Percentiles rank a stretch among this genome's conserved stretches.
phyloP scores from a whole-genome alignment of 1,284 basidiomycete species.

The Leccinum subrobustum region DNA sequence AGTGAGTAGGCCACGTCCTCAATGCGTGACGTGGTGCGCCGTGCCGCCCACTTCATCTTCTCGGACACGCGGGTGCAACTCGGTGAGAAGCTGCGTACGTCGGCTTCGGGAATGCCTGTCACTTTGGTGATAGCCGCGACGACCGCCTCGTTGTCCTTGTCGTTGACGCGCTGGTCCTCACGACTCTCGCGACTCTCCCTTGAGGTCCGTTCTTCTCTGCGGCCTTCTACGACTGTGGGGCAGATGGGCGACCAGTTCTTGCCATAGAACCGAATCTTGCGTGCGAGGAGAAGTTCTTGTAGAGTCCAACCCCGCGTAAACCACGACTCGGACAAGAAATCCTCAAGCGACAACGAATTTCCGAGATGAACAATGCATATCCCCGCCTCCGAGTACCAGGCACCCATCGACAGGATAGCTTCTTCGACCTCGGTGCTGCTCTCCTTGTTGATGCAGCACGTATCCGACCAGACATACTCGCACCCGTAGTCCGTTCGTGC shows the following conservation, averaged over 20 bases:
- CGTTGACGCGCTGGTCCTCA: constrained; percentile 17
- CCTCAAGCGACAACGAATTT: no score
- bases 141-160: constrained; percentile 26
- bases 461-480: constrained; percentile 32
- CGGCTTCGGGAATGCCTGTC: constrained; percentile 23
- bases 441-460: constrained; percentile 7
- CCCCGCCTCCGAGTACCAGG: no score
- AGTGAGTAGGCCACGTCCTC: constrained; percentile 30
- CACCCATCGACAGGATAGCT: no score
- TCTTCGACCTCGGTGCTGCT: no score
- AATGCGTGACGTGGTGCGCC: constrained; percentile 20
- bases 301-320: constrained; percentile 19
- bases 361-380: no score
- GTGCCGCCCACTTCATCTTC: constrained; percentile 28
- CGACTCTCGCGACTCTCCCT: constrained; percentile 4
- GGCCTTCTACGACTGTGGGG: constrained; percentile 11
- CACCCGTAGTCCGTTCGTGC: constrained; percentile 26
- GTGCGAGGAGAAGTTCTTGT: constrained; percentile 20
- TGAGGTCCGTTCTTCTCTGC: constrained; percentile 18
- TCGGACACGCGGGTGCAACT: constrained; percentile 22
- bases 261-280: constrained; percentile 29
- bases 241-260: constrained; percentile 30
- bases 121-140: constrained; percentile 16
- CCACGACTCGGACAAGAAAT: no score
- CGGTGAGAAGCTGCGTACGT: constrained; percentile 25